These are phyloP conservation scores for Ceratobasidium sp. DNA, from an alignment of 1,284 basidiomycete genomes.

Conservation along the genomic window DNA sequence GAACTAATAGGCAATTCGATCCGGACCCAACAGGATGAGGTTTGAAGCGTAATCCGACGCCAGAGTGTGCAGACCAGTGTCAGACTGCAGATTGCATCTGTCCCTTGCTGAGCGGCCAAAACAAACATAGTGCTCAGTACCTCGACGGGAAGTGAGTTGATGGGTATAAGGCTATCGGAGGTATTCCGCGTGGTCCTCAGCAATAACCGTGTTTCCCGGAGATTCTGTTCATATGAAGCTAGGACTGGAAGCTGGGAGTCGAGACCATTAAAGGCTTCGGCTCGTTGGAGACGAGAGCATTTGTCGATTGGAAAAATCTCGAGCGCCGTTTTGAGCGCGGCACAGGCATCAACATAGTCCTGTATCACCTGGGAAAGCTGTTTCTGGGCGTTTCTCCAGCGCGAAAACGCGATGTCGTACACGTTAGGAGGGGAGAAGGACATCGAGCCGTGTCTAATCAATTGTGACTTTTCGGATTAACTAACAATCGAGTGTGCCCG, in stretches of 20 bases:
- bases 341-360: slow-evolving; percentile 1
- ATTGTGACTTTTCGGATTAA: too few species aligned
- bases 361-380: neutral
- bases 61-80: neutral
- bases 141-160: too few species aligned
- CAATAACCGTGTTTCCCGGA: neutral
- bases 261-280: neutral
- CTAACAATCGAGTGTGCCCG: too few species aligned
- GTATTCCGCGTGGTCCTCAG: neutral
- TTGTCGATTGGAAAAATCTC: neutral
- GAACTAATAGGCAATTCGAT: neutral
- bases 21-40: neutral
- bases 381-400: neutral
- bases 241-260: neutral
- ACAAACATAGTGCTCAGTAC: too few species aligned
- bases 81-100: neutral
- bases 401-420: neutral
- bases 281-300: neutral
- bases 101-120: neutral
- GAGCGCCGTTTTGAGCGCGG: neutral
- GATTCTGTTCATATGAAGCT: neutral
- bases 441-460: too few species aligned
- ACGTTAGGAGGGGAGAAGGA: neutral
- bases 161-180: neutral
- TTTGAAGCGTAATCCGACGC: neutral